These are phyloP conservation scores for Fusarium algeriense DNA, from an alignment of 2,329 filamentous ascomycete genomes.

Conservation along the genomic window DNA sequence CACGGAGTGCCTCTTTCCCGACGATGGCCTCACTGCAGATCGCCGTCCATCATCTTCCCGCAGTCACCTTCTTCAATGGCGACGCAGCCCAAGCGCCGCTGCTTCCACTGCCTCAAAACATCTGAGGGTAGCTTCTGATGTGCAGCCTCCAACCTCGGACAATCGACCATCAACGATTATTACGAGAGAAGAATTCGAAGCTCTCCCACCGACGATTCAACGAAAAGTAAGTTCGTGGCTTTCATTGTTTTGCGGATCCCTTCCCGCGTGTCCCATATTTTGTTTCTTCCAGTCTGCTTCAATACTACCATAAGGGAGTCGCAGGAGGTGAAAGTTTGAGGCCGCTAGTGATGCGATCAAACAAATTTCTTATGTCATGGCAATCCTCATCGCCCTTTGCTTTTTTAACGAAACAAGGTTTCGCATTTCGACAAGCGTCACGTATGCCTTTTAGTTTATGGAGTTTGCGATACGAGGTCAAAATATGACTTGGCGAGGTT, in stretches of 20 bases:
- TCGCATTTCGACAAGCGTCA: constrained; percentile 32
- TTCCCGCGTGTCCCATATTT: constrained; percentile 8
- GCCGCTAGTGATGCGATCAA: constrained; percentile 21
- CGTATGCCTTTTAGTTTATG: constrained; percentile 17
- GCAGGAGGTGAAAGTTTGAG: constrained; percentile 6
- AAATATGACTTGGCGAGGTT: constrained; percentile 36
- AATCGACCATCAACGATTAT: constrained; percentile 47
- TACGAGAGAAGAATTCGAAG: constrained; percentile 60
- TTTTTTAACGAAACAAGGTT: constrained; percentile 8
- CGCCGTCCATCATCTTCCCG: constrained; percentile 48
- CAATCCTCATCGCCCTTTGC: constrained; percentile 9
- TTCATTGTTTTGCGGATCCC: constrained; percentile 21
- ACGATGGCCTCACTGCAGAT: constrained; percentile 31
- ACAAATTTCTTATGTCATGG: constrained; percentile 7
- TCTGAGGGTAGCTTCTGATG: constrained; percentile 45
- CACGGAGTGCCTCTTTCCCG: constrained; percentile 38
- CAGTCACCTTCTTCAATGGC: constrained; percentile 42
- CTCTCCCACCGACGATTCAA: constrained; percentile 66
- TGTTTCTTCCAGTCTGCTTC: constrained; percentile 16
- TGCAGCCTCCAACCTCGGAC: constrained; percentile 29
- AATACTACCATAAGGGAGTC: constrained; percentile 13
- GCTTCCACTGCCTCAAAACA: constrained; percentile 36
- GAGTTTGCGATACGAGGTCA: constrained; percentile 27
- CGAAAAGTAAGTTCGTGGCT: constrained; percentile 65
- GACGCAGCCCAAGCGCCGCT: constrained; percentile 35